phyloP scores from a whole-genome alignment of 495 filamentous ascomycete genomes.

The Tricharina praecox region DNA sequence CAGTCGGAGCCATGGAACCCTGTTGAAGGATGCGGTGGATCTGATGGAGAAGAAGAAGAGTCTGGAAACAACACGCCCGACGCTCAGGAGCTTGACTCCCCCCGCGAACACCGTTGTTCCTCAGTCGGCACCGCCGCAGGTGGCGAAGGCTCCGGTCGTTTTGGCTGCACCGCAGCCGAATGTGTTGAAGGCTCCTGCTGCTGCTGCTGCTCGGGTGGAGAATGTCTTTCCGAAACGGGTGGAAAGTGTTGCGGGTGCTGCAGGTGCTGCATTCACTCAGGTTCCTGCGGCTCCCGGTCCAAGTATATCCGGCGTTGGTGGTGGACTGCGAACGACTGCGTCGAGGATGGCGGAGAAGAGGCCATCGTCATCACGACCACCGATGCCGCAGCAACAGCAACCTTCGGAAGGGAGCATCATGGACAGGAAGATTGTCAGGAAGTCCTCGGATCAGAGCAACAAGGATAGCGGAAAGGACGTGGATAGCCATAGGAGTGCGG shows the following conservation, averaged over 20 bases:
- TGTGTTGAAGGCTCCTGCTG: too few relatives aligned
- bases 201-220: too few relatives aligned
- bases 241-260: too few relatives aligned
- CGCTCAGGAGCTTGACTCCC: not conserved
- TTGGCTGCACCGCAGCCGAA: not conserved
- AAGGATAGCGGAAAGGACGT: conserved; percentile 2
- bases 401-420: not conserved
- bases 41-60: conserved; percentile 1
- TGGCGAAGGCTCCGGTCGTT: not conserved
- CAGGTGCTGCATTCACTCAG: too few relatives aligned
- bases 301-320: not conserved
- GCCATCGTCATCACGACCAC: not conserved
- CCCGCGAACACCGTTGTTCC: not conserved
- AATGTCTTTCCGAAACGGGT: too few relatives aligned
- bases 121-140: not conserved
- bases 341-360: not conserved
- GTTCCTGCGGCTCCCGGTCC: too few relatives aligned
- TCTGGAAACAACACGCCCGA: not conserved
- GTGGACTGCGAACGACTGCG: not conserved
- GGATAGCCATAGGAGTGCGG: not conserved
- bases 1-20: not conserved
- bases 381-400: not conserved
- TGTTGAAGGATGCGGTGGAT: conserved; percentile 2
- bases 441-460: not conserved
- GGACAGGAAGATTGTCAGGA: conserved; percentile 1